Evolutionary conservation across 1,284 basidiomycete genomes (phyloP), one percentile per base, ranked within the genome.

Genomic region (Sanghuangporus sanghuang): DNA sequence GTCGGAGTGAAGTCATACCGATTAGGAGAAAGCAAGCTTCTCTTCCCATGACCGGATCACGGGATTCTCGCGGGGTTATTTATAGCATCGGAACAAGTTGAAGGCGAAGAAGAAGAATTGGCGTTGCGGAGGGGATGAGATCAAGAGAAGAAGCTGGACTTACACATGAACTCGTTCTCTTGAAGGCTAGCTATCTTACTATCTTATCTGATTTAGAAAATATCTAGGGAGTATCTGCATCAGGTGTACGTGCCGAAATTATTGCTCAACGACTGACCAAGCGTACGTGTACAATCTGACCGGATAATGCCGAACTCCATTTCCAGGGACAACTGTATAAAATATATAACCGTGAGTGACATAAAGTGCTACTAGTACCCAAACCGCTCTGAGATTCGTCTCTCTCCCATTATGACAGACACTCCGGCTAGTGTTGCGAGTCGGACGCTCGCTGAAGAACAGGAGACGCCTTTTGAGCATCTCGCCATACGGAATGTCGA

Each of bases 401-500:
- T 23, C 21, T 23, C 50, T 35, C 18, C 18, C 21, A 27, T 52
- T 27, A 62, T 62, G 61, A 32, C 52, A 36, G 53, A 56, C 11
- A 62, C 61, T 8, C 61, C 61, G 12, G 44, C 27, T 27, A 55
- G 53, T 32, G 40, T 18, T 7, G 40, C 53, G 39, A 56, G 32
- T 48, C 27, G 44, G 35, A 64, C 62, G 6, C 57, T 59, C 18
- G 36, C 62, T 36, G 62, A 50, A 14, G 57, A 59, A 8, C 42
- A 42, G n/a, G 62, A 64, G 49, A 59, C 62, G 11, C 62, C 62
- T 16, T 64, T 53, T 21, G 63, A 64, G 44, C 63, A 64, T 38
- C 52, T 64, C 39, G 54, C 58, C 38, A 49, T 61, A 7, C 39
- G 54, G 5, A 18, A 38, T 49, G 53, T 64, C 27, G 44, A 64